Percentiles rank a stretch among this genome's conserved stretches.
phyloP scores from a whole-genome alignment of 768 basidiomycete genomes.

The Rhodosporidiobolus sp. region DNA sequence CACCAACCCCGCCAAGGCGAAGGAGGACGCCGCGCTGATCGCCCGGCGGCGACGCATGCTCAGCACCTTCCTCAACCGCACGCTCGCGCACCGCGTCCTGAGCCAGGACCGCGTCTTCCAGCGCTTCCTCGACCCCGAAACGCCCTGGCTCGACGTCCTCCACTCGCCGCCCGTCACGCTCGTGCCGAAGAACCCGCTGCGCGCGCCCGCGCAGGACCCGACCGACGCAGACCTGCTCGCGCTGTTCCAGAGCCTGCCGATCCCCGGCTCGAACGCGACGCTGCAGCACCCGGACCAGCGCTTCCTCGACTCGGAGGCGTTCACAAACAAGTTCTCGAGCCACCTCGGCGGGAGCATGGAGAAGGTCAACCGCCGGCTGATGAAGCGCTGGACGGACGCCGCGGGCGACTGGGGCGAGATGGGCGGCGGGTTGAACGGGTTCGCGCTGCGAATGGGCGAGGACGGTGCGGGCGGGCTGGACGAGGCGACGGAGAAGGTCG shows the following conservation, averaged over 20 bases:
- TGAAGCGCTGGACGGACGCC: constrained; percentile 90
- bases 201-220: constrained; percentile 91
- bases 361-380: constrained; percentile 83
- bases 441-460: constrained; percentile 69
- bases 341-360: constrained; percentile 92
- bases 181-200: constrained; percentile 90
- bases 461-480: constrained; percentile 59
- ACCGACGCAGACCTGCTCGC: constrained; percentile 66
- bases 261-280: constrained; percentile 73
- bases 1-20: constrained; percentile 66
- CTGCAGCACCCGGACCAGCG: constrained; percentile 90
- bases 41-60: constrained; percentile 88
- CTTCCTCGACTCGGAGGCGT: constrained; percentile 91
- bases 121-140: constrained; percentile 89
- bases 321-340: constrained; percentile 90
- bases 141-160: constrained; percentile 92
- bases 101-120: constrained; percentile 96
- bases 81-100: constrained; percentile 86
- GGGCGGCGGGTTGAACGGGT: constrained; percentile 44
- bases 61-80: constrained; percentile 87
- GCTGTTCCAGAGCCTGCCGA: constrained; percentile 76
- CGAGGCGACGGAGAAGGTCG: constrained; percentile 89
- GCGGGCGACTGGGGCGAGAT: constrained; percentile 44
- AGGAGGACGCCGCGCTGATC: constrained; percentile 90
- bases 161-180: constrained; percentile 87